These are phyloP conservation scores for Lipomyces mesembrius DNA, from an alignment of 805 yeast genomes.

Conservation along the genomic window DNA sequence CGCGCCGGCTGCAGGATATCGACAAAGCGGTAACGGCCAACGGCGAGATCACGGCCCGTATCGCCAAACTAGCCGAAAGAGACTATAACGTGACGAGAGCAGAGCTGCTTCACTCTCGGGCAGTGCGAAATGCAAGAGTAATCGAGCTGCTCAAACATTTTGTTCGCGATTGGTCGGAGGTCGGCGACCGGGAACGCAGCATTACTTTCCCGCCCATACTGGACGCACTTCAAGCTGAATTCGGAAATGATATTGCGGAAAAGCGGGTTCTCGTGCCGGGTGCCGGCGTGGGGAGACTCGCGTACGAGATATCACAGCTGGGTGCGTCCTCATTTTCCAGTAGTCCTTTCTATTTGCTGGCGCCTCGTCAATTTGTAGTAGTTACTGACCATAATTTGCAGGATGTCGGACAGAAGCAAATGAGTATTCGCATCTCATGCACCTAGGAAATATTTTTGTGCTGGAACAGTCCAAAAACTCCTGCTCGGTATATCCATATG, in stretches of 20 bases:
- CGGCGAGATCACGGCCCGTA: slow-evolving; percentile 51
- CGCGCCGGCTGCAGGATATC: slow-evolving; percentile 55
- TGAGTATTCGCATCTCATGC: slow-evolving; percentile 80
- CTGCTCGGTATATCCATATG: slow-evolving; percentile 45
- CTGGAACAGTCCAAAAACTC: slow-evolving; percentile 37
- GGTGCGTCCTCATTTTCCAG: slow-evolving; percentile 18
- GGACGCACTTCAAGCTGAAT: slow-evolving; percentile 48
- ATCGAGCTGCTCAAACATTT: slow-evolving; percentile 68
- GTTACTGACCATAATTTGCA: background rate
- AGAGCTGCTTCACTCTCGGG: slow-evolving; percentile 53
- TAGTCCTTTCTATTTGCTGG: background rate
- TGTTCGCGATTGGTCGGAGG: slow-evolving; percentile 74
- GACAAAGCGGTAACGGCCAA: slow-evolving; percentile 58
- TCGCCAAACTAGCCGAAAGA: slow-evolving; percentile 50
- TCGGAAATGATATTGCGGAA: slow-evolving; percentile 39
- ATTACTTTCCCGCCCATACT: slow-evolving; percentile 61
- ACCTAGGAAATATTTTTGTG: slow-evolving; percentile 52
- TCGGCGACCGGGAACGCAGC: slow-evolving; percentile 54
- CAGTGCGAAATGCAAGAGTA: slow-evolving; percentile 36
- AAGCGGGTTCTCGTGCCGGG: slow-evolving; percentile 78
- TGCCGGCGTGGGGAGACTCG: slow-evolving; percentile 79
- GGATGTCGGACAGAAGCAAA: slow-evolving; percentile 66
- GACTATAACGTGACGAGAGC: slow-evolving; percentile 49
- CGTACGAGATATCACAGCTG: slow-evolving; percentile 54
- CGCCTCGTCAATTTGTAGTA: background rate